phyloP scores from a whole-genome alignment of 345 rosid genomes.

The Eucalyptus polybractea region DNA sequence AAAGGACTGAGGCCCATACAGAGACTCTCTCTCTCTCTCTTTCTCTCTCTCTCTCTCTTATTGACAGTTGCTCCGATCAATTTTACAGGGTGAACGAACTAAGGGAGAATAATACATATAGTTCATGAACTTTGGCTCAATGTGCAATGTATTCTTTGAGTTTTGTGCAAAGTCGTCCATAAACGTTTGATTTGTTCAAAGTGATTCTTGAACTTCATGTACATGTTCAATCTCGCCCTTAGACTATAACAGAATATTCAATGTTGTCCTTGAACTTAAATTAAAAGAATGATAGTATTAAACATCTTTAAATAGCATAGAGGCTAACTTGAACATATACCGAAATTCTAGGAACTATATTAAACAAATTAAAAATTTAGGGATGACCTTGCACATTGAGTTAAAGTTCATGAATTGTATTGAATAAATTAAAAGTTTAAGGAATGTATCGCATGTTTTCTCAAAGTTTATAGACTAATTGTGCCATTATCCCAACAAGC shows the following conservation, averaged over 20 bases:
- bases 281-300: too few relatives aligned
- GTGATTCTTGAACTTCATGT: rapidly evolving
- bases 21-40: not conserved
- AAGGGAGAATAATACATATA: too few relatives aligned
- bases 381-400: rapidly evolving
- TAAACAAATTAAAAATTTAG: too few relatives aligned
- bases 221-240: not conserved
- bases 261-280: too few relatives aligned
- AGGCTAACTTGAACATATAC: not conserved
- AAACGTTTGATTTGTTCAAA: too few relatives aligned
- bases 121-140: too few relatives aligned
- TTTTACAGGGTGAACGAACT: not conserved
- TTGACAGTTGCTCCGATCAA: not conserved
- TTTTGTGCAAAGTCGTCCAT: rapidly evolving
- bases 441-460: too few relatives aligned
- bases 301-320: too few relatives aligned
- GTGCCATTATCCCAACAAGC: not conserved
- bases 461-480: too few relatives aligned
- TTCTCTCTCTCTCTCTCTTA: not conserved
- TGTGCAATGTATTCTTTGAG: rapidly evolving
- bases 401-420: too few relatives aligned
- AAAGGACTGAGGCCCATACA: not conserved
- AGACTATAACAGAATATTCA: too few relatives aligned
- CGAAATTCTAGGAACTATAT: rapidly evolving
- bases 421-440: too few relatives aligned